Percentiles rank a stretch among this genome's conserved stretches.
phyloP scores from a whole-genome alignment of 305 asterid genomes.

The Solanum aculeatissimum region DNA sequence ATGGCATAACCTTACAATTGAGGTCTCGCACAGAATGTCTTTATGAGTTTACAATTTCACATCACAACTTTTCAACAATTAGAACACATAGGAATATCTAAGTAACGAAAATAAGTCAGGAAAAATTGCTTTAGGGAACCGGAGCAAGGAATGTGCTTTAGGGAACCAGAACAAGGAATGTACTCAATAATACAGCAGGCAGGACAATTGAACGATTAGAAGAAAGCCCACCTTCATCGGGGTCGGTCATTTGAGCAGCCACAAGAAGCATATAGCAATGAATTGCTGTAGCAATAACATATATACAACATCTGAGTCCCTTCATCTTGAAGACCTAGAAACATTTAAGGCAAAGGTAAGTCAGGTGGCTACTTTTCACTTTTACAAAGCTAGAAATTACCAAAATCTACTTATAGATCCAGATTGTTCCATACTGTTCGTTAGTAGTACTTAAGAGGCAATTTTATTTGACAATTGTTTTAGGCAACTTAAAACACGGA shows the following conservation, averaged over 20 bases:
- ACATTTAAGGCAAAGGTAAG: neutral
- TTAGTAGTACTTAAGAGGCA: neutral
- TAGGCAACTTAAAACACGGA: neutral
- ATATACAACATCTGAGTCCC: neutral
- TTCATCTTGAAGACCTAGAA: conserved; percentile 8
- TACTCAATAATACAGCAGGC: neutral
- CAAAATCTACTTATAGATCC: neutral
- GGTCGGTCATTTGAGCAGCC: conserved; percentile 17
- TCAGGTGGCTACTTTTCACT: neutral
- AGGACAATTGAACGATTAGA: neutral
- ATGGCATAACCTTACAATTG: neutral
- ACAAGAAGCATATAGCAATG: conserved; percentile 10
- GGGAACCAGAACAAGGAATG: neutral
- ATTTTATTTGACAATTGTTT: neutral
- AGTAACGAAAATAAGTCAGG: neutral
- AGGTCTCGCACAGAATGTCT: neutral
- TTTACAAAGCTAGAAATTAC: neutral
- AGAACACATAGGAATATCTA: neutral
- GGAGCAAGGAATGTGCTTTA: neutral
- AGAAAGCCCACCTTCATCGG: conserved; percentile 20
- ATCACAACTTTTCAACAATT: neutral
- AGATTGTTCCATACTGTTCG: neutral
- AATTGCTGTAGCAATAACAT: conserved; percentile 4
- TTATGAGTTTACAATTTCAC: neutral
- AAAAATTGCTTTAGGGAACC: neutral